Base-by-base conservation (phyloP, 805 yeast species). In the Peterozyma xylosa region DNA sequence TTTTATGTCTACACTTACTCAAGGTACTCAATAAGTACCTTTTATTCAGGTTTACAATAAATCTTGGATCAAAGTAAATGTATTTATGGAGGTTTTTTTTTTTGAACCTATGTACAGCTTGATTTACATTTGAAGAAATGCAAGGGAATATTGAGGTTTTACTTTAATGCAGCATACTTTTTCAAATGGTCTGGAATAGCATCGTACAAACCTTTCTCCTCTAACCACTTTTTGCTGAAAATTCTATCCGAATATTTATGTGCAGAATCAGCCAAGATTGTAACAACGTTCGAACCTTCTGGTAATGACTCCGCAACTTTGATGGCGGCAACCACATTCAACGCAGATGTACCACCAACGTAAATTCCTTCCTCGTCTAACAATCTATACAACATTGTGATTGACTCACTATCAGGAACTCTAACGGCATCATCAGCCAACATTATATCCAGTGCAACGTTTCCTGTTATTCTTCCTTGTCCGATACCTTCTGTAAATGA, bases 401-500 rank as follows among this genome's bases (percentile, higher is more conserved):
- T 88, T 11, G 93, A 74, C 49, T 82, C 84, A 45, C 74, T 83
- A 64, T 90, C 97, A 2, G 89, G 77, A 42, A 90, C 78, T 51
- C 76, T 73, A 40, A 86, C 63, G 1, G 96, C 95, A 53, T 82
- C 95, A 58, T 90, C 96, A 33, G 87, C 71, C 30, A 81, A 60
- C 9, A 72, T 82, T 29, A 88, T 66, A 49, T 87, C 96, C 37
- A 78, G 84, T 14, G 70, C 70, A 62, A 90, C 71, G 62, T 90
- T 90, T 50, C 76, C 83, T 5, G 96, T 90, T 54, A 90, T 83
- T 54, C 97, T 75, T 39, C 96, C 96, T 65, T 90, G 97, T 29
- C 97, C 97, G 65, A 90, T 88, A 30, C 97, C 97, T 66, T 90
- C 97, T 29, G 96, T 90, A 62, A 90, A 88, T 0, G 95, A 84